These are phyloP conservation scores for Pichia ethanolica DNA, from an alignment of 805 yeast species.

Conservation along the genomic window DNA sequence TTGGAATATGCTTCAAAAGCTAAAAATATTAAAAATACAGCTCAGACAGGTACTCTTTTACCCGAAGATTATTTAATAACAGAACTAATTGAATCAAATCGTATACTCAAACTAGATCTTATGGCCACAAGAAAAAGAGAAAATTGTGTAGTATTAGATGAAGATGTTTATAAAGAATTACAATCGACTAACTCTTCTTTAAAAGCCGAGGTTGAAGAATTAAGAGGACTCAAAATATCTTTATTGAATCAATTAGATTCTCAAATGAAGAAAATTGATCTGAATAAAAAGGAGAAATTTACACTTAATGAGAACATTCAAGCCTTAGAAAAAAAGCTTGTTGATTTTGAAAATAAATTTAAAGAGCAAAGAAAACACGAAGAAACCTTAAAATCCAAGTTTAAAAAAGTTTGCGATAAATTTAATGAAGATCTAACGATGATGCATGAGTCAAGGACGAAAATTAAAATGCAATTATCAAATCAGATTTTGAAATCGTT, in stretches of 20 bases:
- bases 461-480: background rate
- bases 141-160: slow-evolving; percentile 54
- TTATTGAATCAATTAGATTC: slow-evolving; percentile 17
- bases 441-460: slow-evolving; percentile 1
- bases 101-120: slow-evolving; percentile 43
- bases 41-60: slow-evolving; percentile 40
- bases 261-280: slow-evolving; percentile 13
- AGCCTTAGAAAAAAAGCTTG: slow-evolving; percentile 25
- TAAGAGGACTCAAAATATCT: slow-evolving; percentile 33
- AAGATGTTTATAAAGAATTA: slow-evolving; percentile 47
- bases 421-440: background rate
- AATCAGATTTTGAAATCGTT: slow-evolving; percentile 1
- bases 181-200: slow-evolving; percentile 41
- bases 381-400: slow-evolving; percentile 4
- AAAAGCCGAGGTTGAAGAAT: slow-evolving; percentile 43
- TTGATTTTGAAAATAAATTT: slow-evolving; percentile 27
- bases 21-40: slow-evolving; percentile 43
- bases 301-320: slow-evolving; percentile 7
- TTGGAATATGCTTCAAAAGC: slow-evolving; percentile 52
- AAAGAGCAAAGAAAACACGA: slow-evolving; percentile 16
- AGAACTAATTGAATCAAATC: slow-evolving; percentile 40
- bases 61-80: slow-evolving; percentile 37
- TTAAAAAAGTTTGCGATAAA: background rate
- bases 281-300: slow-evolving; percentile 18
- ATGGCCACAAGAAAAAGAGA: slow-evolving; percentile 55